phyloP scores from a whole-genome alignment of 345 rosid genomes.

The Anastatica hierochuntica region DNA sequence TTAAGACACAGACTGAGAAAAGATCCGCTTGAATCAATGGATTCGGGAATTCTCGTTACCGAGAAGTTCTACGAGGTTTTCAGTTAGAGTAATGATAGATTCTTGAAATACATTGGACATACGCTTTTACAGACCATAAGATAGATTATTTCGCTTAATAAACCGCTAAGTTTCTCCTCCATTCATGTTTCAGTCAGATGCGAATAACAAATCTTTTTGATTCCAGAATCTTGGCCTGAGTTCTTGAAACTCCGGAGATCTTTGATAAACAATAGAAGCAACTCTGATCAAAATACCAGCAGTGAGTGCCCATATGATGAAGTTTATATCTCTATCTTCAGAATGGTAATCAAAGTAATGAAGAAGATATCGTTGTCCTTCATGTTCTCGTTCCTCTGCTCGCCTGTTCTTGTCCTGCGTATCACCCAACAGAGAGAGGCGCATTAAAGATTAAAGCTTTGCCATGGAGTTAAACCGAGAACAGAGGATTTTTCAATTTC shows the following conservation, averaged over 20 bases:
- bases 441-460: background rate
- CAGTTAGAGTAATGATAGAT: too few relatives aligned
- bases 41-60: too few relatives aligned
- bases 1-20: background rate
- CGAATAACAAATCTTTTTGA: too few relatives aligned
- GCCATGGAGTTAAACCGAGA: background rate
- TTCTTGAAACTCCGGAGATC: constrained; percentile 42
- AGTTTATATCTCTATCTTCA: constrained; percentile 18
- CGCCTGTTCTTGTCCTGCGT: constrained; percentile 46
- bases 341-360: constrained; percentile 43
- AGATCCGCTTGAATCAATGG: background rate
- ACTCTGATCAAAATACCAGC: constrained; percentile 51
- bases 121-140: too few relatives aligned
- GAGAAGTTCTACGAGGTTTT: too few relatives aligned
- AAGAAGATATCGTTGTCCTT: constrained; percentile 40
- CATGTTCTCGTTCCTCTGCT: constrained; percentile 41
- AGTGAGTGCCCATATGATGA: constrained; percentile 59
- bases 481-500: background rate
- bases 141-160: too few relatives aligned
- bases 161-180: too few relatives aligned
- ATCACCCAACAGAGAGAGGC: background rate
- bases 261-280: constrained; percentile 44
- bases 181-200: too few relatives aligned
- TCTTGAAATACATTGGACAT: too few relatives aligned
- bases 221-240: too few relatives aligned